These are phyloP conservation scores for Picochlorum sp. DNA, from an alignment of 139 green algal species.

Conservation along the genomic window DNA sequence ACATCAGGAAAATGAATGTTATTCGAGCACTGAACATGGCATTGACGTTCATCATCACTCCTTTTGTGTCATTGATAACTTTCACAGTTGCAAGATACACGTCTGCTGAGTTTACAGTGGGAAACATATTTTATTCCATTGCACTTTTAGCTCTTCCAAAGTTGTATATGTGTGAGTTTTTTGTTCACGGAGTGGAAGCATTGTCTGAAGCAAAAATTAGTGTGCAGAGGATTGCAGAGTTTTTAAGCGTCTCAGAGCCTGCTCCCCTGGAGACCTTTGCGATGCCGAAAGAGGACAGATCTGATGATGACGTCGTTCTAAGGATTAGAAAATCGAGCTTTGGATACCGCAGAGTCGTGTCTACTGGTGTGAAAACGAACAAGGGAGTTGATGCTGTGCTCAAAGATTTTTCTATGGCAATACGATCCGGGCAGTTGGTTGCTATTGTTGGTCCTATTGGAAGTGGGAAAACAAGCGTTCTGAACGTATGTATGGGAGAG, in stretches of 20 bases:
- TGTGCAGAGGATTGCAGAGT: slow-evolving; percentile 52
- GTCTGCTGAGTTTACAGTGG: slow-evolving; percentile 30
- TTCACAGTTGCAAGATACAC: slow-evolving; percentile 43
- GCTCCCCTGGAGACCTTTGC: slow-evolving; percentile 18
- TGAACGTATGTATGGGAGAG: slow-evolving; percentile 69
- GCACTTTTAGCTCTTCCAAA: slow-evolving; percentile 42
- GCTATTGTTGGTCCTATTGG: slow-evolving; percentile 53
- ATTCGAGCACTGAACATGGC: slow-evolving; percentile 59
- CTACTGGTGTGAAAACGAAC: slow-evolving; percentile 8
- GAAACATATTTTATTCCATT: slow-evolving; percentile 59
- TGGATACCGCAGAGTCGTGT: background rate
- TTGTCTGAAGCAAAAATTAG: slow-evolving; percentile 48
- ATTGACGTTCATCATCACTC: slow-evolving; percentile 52
- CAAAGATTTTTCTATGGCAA: slow-evolving; percentile 23
- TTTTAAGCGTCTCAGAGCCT: slow-evolving; percentile 60
- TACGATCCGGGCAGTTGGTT: slow-evolving; percentile 51
- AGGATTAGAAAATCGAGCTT: background rate
- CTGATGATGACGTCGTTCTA: slow-evolving; percentile 19
- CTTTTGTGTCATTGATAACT: slow-evolving; percentile 52
- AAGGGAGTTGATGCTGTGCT: too few relatives aligned
- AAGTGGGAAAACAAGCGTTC: slow-evolving; percentile 62
- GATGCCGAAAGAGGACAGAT: background rate
- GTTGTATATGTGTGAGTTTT: slow-evolving; percentile 53
- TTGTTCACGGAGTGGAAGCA: slow-evolving; percentile 42
- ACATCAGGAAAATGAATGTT: slow-evolving; percentile 35